These are phyloP conservation scores for Aspergillus haitiensis DNA, from an alignment of 495 filamentous ascomycete species.

Conservation along the genomic window DNA sequence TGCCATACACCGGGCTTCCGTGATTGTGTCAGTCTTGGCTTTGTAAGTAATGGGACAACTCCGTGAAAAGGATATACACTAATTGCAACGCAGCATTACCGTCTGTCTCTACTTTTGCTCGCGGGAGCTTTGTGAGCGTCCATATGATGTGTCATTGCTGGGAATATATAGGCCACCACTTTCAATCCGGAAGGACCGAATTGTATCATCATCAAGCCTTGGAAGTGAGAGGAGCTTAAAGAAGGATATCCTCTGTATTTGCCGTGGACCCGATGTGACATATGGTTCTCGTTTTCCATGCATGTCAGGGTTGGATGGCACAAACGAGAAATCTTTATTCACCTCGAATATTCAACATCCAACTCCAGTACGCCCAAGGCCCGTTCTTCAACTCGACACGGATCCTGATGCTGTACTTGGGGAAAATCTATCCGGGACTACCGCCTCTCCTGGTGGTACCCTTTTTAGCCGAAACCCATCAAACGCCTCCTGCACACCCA, in stretches of 20 bases:
- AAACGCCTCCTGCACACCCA: constrained; percentile 37
- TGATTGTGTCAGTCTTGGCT: constrained; percentile 40
- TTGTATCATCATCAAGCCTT: constrained; percentile 42
- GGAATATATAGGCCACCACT: constrained; percentile 35
- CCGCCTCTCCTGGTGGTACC: constrained; percentile 33
- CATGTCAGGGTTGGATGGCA: constrained; percentile 31
- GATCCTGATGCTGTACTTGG: constrained; percentile 31
- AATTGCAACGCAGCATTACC: constrained; percentile 30
- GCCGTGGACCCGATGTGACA: constrained; percentile 40
- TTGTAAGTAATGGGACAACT: constrained; percentile 33
- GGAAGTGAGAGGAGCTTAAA: constrained; percentile 46
- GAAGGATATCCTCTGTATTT: constrained; percentile 43
- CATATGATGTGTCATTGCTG: constrained; percentile 46
- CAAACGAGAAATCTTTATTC: constrained; percentile 32
- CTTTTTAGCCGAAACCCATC: constrained; percentile 24
- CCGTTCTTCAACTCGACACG: constrained; percentile 36
- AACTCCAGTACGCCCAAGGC: constrained; percentile 33
- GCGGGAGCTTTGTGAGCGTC: constrained; percentile 42
- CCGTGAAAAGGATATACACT: constrained; percentile 10
- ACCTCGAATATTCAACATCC: constrained; percentile 41
- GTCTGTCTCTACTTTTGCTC: constrained; percentile 46
- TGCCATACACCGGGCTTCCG: constrained; percentile 39
- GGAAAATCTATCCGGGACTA: constrained; percentile 34
- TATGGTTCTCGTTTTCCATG: constrained; percentile 29
- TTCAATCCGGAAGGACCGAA: constrained; percentile 33